phyloP scores from a whole-genome alignment of 306 rosid species.

The peach (Prunus persica) region DNA sequence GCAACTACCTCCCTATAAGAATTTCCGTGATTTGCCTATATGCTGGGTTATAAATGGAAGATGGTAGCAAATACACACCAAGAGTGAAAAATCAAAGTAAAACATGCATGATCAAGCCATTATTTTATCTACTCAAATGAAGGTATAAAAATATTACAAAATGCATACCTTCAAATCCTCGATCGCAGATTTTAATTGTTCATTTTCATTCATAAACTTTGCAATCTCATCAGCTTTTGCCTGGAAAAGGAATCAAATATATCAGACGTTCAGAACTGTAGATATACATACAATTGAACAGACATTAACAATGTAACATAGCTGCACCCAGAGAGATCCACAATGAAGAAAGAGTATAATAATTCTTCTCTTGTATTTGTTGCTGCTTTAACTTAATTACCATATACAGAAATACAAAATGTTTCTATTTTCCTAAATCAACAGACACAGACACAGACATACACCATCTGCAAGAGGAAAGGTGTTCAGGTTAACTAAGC shows the following conservation, averaged over 20 bases:
- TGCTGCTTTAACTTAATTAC: background rate
- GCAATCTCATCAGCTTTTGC: slow-evolving; percentile 98
- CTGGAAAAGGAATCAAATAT: slow-evolving; percentile 35
- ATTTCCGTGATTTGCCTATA: background rate
- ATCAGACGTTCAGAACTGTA: background rate
- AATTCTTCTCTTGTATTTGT: background rate
- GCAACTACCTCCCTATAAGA: background rate
- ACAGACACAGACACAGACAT: background rate
- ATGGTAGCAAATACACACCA: background rate
- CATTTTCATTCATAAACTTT: slow-evolving; percentile 93
- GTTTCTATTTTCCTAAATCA: background rate
- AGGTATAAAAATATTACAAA: background rate
- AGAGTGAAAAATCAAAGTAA: background rate
- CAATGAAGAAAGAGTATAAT: background rate
- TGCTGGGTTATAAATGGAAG: background rate
- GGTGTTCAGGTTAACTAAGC: background rate
- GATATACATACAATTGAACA: slow-evolving; percentile 2
- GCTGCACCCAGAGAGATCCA: background rate
- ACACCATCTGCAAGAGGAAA: background rate
- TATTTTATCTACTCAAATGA: background rate
- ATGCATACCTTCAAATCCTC: slow-evolving; percentile 81
- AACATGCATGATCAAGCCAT: background rate
- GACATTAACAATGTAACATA: slow-evolving; percentile 2
- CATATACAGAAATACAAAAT: background rate
- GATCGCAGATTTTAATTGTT: slow-evolving; percentile 63